Conservation (phyloP, 352 stramenopile species). For the Phytophthora chlamydospora region DNA sequence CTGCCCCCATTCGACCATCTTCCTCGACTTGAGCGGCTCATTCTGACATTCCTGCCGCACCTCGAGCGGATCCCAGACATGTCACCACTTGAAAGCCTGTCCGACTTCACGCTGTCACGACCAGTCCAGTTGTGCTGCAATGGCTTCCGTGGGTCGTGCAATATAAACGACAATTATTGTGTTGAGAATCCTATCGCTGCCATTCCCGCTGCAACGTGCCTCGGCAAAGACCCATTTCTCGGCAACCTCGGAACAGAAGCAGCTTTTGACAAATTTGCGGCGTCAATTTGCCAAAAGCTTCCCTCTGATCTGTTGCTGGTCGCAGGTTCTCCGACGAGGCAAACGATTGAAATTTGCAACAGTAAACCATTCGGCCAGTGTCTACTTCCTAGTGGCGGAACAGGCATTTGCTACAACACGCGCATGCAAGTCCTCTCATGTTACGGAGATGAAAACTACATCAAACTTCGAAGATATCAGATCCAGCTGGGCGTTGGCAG, state of each 20-base stretch:
- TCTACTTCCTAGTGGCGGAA: constrained; percentile 1
- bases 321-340: constrained; percentile 4
- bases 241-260: constrained; percentile 17
- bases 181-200: not conserved
- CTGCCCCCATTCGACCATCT: constrained; percentile 15
- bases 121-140: constrained; percentile 27
- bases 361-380: constrained; percentile 25
- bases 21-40: constrained; percentile 10
- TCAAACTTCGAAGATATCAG: constrained; percentile 23
- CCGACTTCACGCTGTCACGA: constrained; percentile 13
- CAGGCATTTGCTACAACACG: constrained; percentile 30
- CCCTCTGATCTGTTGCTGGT: constrained; percentile 12
- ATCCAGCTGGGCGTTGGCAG: constrained; percentile 18
- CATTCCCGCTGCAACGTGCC: constrained; percentile 19
- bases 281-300: constrained; percentile 18
- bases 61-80: constrained; percentile 23
- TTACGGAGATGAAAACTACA: constrained; percentile 25
- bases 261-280: constrained; percentile 12
- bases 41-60: constrained; percentile 15
- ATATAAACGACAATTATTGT: constrained; percentile 28
- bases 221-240: constrained; percentile 18
- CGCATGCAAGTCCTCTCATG: constrained; percentile 34
- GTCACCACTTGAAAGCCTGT: constrained; percentile 1
- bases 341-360: constrained; percentile 30
- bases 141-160: constrained; percentile 23